These are phyloP conservation scores for Cryptosporidium sp. DNA, from an alignment of 169 alveolate genomes.

Conservation along the genomic window DNA sequence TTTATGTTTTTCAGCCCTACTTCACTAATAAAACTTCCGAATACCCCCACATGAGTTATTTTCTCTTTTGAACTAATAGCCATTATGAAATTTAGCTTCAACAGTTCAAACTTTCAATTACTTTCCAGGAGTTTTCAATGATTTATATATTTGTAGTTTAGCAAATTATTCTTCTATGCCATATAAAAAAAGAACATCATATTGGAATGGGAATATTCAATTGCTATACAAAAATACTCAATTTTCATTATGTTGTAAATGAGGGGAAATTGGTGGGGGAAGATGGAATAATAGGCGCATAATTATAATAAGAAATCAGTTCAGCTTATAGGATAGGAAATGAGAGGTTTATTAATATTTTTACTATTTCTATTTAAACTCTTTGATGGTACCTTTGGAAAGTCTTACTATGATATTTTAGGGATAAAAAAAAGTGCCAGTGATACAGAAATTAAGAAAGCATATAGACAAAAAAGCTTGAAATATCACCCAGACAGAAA, in stretches of 20 bases:
- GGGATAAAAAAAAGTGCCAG: conserved; percentile 86
- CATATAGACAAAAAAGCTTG: conserved; percentile 86
- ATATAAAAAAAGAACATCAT: conserved; percentile 11
- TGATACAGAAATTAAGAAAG: conserved; percentile 85
- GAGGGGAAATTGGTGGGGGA: conserved; percentile 44
- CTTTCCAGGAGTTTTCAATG: neutral
- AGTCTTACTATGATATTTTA: conserved; percentile 83
- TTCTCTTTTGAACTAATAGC: neutral
- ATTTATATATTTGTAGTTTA: neutral
- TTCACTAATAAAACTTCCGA: conserved; percentile 43
- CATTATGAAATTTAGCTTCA: conserved; percentile 3
- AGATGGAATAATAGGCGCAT: neutral
- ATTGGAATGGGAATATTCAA: neutral
- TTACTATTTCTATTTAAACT: neutral
- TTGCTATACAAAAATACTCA: neutral
- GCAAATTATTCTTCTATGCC: neutral
- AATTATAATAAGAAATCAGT: neutral
- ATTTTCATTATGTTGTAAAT: neutral
- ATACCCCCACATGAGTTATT: conserved; percentile 14
- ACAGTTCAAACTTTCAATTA: neutral
- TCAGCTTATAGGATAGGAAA: neutral
- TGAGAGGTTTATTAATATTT: conserved; percentile 9
- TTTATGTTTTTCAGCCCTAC: conserved; percentile 31
- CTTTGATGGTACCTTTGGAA: conserved; percentile 22
- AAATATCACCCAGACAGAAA: conserved; percentile 92